phyloP scores from a whole-genome alignment of 371 early-diverging fungal species.

The Paraphysoderma sedebokerense region DNA sequence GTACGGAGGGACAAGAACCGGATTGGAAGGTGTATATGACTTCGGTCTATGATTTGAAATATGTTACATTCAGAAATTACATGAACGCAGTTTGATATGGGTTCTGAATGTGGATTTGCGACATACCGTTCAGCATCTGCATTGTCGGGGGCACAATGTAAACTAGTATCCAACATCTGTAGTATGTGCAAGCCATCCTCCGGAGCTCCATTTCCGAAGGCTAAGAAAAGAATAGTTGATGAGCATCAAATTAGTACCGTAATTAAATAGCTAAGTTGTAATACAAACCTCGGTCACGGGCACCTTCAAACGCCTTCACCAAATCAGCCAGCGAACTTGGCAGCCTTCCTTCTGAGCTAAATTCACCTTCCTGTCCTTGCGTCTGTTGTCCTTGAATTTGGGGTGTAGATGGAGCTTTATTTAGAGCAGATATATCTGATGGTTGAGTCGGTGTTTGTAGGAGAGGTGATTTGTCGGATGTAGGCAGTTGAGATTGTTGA shows the following conservation, averaged over 20 bases:
- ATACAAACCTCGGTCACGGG: too few relatives aligned
- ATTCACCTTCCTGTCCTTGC: constrained; percentile 8
- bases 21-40: constrained; percentile 50
- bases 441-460: constrained; percentile 1
- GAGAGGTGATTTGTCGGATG: too few relatives aligned
- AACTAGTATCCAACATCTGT: constrained; percentile 56
- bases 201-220: not conserved
- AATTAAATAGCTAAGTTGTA: too few relatives aligned
- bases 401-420: constrained; percentile 8
- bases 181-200: not conserved
- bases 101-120: too few relatives aligned
- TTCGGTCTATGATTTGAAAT: too few relatives aligned
- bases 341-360: constrained; percentile 30
- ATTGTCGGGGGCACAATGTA: constrained; percentile 52
- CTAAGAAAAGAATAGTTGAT: too few relatives aligned
- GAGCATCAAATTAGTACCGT: too few relatives aligned
- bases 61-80: too few relatives aligned
- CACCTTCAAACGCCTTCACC: constrained; percentile 52
- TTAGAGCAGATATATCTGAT: not conserved
- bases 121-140: constrained; percentile 52
- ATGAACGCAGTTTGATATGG: too few relatives aligned
- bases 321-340: constrained; percentile 61
- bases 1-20: constrained; percentile 64
- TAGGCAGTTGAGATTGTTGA: too few relatives aligned
- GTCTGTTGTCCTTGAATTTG: constrained; percentile 3